These are phyloP conservation scores for Melampsora americana DNA, from an alignment of 1,284 basidiomycete species.

Conservation along the genomic window DNA sequence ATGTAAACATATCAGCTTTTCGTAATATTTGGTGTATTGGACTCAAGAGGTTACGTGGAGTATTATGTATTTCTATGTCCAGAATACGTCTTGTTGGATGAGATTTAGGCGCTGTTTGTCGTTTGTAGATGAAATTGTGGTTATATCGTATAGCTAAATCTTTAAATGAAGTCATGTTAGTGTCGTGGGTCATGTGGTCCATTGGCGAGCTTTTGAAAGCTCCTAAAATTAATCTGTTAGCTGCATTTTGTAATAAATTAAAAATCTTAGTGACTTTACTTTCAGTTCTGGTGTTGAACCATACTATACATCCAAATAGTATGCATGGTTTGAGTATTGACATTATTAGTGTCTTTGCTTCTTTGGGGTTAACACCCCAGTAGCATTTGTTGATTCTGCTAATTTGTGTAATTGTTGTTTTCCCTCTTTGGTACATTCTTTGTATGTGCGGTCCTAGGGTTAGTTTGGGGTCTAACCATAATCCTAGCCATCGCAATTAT, in stretches of 20 bases:
- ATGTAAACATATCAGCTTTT: background rate
- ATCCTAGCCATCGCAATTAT: background rate
- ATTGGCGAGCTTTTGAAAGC: background rate
- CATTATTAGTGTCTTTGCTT: background rate
- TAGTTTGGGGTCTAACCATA: background rate
- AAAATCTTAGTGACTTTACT: background rate
- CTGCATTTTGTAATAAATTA: background rate
- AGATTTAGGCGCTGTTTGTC: background rate
- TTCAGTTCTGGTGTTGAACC: too few species aligned
- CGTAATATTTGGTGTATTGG: background rate
- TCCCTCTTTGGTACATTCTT: background rate
- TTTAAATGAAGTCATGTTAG: background rate
- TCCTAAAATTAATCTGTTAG: background rate
- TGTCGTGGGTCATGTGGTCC: background rate
- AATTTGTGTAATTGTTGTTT: background rate
- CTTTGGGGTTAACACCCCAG: background rate
- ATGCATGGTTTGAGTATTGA: background rate
- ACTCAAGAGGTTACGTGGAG: background rate
- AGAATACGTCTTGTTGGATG: background rate
- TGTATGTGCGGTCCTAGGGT: background rate
- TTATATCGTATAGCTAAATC: background rate
- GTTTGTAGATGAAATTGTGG: background rate
- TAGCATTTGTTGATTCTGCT: constrained; percentile 2
- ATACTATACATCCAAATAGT: background rate
- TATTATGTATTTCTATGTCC: background rate